Evolutionary conservation across 768 basidiomycete genomes (phyloP), one percentile per base, ranked within the genome.

Genomic region (Auricularia sp.): DNA sequence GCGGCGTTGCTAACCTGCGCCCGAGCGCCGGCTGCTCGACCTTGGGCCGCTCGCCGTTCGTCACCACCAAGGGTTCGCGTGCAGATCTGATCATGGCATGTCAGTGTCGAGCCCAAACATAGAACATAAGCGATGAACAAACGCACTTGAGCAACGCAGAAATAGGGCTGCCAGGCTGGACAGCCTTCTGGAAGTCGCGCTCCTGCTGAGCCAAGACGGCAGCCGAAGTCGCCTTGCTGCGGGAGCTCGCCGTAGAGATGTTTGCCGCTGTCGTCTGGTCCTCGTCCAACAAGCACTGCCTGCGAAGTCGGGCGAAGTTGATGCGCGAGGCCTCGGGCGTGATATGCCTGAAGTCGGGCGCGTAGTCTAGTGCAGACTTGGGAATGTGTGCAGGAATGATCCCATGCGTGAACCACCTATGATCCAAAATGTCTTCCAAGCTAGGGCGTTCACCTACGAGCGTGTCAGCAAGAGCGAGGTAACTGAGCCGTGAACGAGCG

Each of bases 121-220:
- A 44, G 39, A 37, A 14, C 18, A 3, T 3, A 5, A 68, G 68
- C 54, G 44, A 42, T 42, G 39, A 42, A 29, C 13, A 14, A 42
- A 42, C 39, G 39, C 13, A 76, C 73, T 72, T 89, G 70, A 99
- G 82, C 61, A 99, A 77, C 2, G 92, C 92, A 35, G 92, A 91
- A 66, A 99, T 95, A 0, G 97, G 97, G 67, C 89, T 92, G 54
- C 92, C 94, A 5, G 95, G 96, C 72, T 94, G 92, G 1, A 98
- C 92, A 1, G 94, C 97, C 71, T 89, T 88, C 78, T 90, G 89
- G 87, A 98, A 98, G 75, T 98, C 97, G 73, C 89, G 88, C 82
- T 99, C 97, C 72, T 93, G 91, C 70, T 92, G 83, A 0, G 83
- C 71, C 3, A 88, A 87, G 65, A 89, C 67, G 45, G 56, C 63